Evolutionary conservation across 2,329 filamentous ascomycete genomes (phyloP), one percentile per base, ranked within the genome.

Genomic region (Dactylonectria estremocensis): DNA sequence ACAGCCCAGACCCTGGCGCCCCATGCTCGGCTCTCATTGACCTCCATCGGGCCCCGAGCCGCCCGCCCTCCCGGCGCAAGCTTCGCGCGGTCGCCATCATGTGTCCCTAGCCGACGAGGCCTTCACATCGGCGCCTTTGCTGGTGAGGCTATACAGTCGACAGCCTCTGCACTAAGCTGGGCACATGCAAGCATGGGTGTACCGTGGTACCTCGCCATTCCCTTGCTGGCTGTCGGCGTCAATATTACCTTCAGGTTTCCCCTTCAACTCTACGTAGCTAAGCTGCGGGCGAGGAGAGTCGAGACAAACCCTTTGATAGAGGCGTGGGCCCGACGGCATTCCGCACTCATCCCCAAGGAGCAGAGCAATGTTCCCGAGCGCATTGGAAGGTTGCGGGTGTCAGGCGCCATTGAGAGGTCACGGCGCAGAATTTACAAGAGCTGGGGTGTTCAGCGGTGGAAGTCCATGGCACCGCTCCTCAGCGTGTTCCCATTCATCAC

Each of bases 131-230:
- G 75, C 54, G 71, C 77, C 45, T 66, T 76, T 33, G 66, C 81
- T 20, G 76, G 74, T 9, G 77, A 79, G n/a, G 73, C 74, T 45
- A 76, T 87, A 60, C 74, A 82, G 28, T 71, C 77, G 55, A 80
- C 85, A 3, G 83, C 86, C 35, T 77, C 83, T 58, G 73, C 81
- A 66, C 81, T 90, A 56, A 75, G 82, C 40, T 78, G 78, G 52
- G 60, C 86, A 10, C 87, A 90, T 73, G 64, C 67, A 24, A 46
- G 74, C 54, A 80, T 81, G 24, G 82, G 83, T 43, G 74, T 85
- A 1, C 87, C 87, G 1, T 90, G 88, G 88, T 88, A 81, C 70
- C 69, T 88, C 35, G 81, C 83, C 31, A 87, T 90, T 53, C 87
- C 88, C 5, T 79, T 87, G n/a, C 78, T 87, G 14, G 86, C 86